Conservation (phyloP, 1,284 basidiomycete genomes). For the Marasmius sp. region DNA sequence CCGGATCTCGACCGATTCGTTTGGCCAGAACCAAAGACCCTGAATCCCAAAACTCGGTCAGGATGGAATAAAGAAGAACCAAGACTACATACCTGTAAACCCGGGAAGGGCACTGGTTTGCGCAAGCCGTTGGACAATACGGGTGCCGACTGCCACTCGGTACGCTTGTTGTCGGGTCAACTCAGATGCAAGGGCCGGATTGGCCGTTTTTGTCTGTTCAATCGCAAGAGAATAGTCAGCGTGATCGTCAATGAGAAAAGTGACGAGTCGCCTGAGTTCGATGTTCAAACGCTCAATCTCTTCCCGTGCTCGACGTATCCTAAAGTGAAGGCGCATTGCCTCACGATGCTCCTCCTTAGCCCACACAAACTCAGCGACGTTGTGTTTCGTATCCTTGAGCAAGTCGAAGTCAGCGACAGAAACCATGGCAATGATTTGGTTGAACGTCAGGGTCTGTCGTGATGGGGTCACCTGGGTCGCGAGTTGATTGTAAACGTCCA, state of each 20-base stretch:
- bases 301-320: conserved; percentile 1
- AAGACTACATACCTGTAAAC: background rate
- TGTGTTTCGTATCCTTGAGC: conserved; percentile 2
- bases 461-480: conserved; percentile 1
- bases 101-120: background rate
- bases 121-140: background rate
- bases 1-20: background rate
- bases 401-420: conserved; percentile 7
- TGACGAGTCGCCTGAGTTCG: conserved; percentile 4
- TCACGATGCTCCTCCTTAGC: background rate
- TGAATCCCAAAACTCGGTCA: background rate
- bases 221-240: background rate
- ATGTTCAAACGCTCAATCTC: conserved; percentile 7
- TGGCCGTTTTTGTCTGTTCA: background rate
- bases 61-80: background rate
- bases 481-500: conserved; percentile 16
- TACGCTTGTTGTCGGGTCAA: background rate
- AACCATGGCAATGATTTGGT: conserved; percentile 4
- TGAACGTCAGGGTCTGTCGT: background rate
- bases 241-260: conserved; percentile 5
- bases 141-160: background rate
- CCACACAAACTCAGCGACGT: conserved; percentile 1
- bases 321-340: conserved; percentile 2
- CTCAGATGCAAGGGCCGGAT: background rate
- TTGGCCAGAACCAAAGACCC: background rate